Percentiles rank a stretch among this genome's conserved stretches.
Evolutionary conservation across 2,329 filamentous ascomycete genomes (phyloP).

Genomic region (Stylonectria norvegica): DNA sequence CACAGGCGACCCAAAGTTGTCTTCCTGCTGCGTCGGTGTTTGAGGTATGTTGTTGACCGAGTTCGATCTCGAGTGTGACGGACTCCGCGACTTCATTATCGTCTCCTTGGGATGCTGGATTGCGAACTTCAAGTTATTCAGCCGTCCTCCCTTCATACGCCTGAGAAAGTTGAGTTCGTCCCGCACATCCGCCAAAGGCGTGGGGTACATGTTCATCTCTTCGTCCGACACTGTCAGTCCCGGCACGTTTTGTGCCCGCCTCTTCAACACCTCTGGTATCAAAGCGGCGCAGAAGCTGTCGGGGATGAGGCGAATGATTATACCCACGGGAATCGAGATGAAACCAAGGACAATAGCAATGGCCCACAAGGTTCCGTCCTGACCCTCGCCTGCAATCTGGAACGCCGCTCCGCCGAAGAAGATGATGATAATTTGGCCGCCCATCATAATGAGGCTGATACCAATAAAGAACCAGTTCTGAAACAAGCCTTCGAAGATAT

Average conservation of each 20-base stretch:
- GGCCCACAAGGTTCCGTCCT: slow-evolving; percentile 78
- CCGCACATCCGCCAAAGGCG: slow-evolving; percentile 69
- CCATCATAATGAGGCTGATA: slow-evolving; percentile 85
- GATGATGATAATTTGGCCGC: slow-evolving; percentile 84
- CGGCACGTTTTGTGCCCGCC: slow-evolving; percentile 44
- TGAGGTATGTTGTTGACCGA: slow-evolving; percentile 57
- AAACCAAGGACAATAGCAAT: slow-evolving; percentile 80
- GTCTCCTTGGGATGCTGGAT: slow-evolving; percentile 72
- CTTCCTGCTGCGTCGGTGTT: slow-evolving; percentile 60
- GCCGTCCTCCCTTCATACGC: slow-evolving; percentile 73
- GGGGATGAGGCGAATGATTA: slow-evolving; percentile 77
- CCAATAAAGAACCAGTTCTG: slow-evolving; percentile 85
- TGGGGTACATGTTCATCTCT: slow-evolving; percentile 66
- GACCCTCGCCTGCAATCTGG: slow-evolving; percentile 56
- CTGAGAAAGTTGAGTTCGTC: slow-evolving; percentile 80
- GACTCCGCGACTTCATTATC: slow-evolving; percentile 60
- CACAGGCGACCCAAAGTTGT: slow-evolving; percentile 42
- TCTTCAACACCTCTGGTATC: slow-evolving; percentile 53
- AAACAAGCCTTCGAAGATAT: slow-evolving; percentile 85
- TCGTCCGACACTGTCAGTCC: slow-evolving; percentile 63
- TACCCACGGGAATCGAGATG: slow-evolving; percentile 80
- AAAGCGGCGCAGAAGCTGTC: slow-evolving; percentile 60
- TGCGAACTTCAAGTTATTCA: slow-evolving; percentile 78
- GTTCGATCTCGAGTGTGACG: slow-evolving; percentile 62
- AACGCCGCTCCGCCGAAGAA: slow-evolving; percentile 82